phyloP scores from a whole-genome alignment of 495 filamentous ascomycete species.

The Pseudoneurospora amorphoporcata region DNA sequence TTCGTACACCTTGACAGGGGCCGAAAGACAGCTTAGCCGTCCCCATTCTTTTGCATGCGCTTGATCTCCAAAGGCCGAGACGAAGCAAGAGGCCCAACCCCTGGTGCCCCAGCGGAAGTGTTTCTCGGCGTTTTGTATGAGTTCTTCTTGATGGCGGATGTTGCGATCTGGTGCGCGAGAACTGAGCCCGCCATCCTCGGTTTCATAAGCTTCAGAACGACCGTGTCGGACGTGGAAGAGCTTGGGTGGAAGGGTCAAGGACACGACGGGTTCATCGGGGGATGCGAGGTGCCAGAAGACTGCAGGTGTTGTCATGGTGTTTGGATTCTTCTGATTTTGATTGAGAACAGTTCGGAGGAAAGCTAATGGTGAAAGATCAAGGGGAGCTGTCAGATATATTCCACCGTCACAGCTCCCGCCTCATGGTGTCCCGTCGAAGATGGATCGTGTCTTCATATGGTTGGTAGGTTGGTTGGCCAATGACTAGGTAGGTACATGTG shows the following conservation, averaged over 20 bases:
- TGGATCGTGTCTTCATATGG: not conserved
- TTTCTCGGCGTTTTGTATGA: not conserved
- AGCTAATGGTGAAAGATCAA: not conserved
- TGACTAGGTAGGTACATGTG: not conserved
- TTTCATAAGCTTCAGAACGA: not conserved
- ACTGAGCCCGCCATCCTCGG: not conserved
- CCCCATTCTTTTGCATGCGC: not conserved
- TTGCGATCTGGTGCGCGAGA: not conserved
- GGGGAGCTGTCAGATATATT: not conserved
- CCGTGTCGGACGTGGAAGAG: not conserved
- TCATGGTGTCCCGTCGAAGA: not conserved
- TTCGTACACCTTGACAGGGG: not conserved
- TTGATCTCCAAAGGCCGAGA: not conserved
- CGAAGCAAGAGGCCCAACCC: not conserved
- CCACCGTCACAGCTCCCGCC: not conserved
- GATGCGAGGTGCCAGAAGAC: not conserved
- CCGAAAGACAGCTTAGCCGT: accelerated
- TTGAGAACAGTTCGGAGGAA: not conserved
- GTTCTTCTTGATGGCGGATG: no score
- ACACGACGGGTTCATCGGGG: not conserved
- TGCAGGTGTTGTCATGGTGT: not conserved
- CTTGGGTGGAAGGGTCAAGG: not conserved
- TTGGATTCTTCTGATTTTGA: not conserved
- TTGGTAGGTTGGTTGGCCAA: not conserved
- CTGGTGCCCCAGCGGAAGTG: not conserved